Percentiles rank a stretch among this genome's conserved stretches.
phyloP scores from a whole-genome alignment of 2,329 filamentous ascomycete genomes.

The Lachnellula subtilissima region DNA sequence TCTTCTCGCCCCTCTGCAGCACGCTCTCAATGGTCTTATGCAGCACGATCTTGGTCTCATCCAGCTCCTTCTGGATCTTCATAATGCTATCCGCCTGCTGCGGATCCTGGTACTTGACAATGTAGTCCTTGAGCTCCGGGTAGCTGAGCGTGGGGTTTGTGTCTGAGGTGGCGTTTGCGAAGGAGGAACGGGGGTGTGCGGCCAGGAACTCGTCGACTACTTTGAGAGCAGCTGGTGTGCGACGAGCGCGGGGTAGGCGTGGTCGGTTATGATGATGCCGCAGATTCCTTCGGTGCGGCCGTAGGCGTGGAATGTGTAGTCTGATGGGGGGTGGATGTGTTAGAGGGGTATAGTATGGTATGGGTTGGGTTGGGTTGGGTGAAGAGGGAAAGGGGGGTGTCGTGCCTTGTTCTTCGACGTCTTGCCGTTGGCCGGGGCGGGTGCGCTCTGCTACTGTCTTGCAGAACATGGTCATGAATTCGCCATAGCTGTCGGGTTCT shows the following conservation, averaged over 20 bases:
- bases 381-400: not conserved
- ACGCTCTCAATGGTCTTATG: constrained; percentile 94
- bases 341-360: not conserved
- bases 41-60: constrained; percentile 94
- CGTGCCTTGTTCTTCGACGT: constrained; percentile 74
- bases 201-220: constrained; percentile 81
- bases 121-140: constrained; percentile 75
- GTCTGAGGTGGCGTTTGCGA: constrained; percentile 39
- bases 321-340: constrained; percentile 31
- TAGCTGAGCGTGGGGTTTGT: constrained; percentile 51
- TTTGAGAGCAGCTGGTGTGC: constrained; percentile 81
- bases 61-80: constrained; percentile 93
- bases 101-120: constrained; percentile 62
- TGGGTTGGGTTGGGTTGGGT: not conserved
- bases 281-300: constrained; percentile 68
- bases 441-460: constrained; percentile 86
- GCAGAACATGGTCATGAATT: constrained; percentile 79
- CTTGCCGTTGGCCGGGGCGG: constrained; percentile 73
- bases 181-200: constrained; percentile 67
- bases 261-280: constrained; percentile 72
- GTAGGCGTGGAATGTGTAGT: constrained; percentile 75
- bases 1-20: constrained; percentile 90
- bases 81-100: constrained; percentile 85
- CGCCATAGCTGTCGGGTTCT: constrained; percentile 39
- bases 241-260: constrained; percentile 70